Base-by-base conservation (phyloP, 768 basidiomycete genomes). In the Dendrothele bispora region DNA sequence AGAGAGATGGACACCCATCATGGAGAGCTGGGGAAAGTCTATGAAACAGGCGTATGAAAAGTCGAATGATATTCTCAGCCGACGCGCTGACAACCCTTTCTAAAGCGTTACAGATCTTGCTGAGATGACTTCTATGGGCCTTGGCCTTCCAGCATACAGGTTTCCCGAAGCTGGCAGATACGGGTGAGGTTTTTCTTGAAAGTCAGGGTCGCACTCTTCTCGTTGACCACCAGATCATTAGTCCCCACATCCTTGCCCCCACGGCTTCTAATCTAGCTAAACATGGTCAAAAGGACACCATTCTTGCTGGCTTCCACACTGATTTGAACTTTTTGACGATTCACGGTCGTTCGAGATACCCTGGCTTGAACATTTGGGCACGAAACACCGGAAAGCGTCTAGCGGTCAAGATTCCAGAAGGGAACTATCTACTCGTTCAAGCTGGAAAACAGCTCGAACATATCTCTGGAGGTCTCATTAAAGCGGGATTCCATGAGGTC, bases 361-460 rank as follows among this genome's bases (percentile, higher is more conserved):
- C 92, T 0, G 92, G 91, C 22, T 75, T 97, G 20, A 80, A 97
- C 63, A 89, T 98, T 43, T 97, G 95, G 95, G 95, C 92, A 12
- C 79, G 95, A 29, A 97, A 98, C 60, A 86, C 86, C 0, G 95
- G 95, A 25, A 92, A 89, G 62, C 84, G 91, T 12, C 91, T 98
- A 51, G 74, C 85, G 2, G 94, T 97, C 37, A 83, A 78, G 59
- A 91, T 98, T 41, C 94, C 94, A 1, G 73, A 79, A 1, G 89
- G 87, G 3, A 79, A 84, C 32, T 84, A 85, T 61, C 77, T 98
- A 27, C 79, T 98, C 12, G 91, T 98, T 1, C 95, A 98, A 66
- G 94, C 94, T 2, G 95, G 95, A 32, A 95, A 94, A 66, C 95
- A 98, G 62, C 78, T 98, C 10, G 95, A 97, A 61, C 90, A 91